phyloP scores from a whole-genome alignment of 106 monocot genomes.

The Amphibolis antarctica region DNA sequence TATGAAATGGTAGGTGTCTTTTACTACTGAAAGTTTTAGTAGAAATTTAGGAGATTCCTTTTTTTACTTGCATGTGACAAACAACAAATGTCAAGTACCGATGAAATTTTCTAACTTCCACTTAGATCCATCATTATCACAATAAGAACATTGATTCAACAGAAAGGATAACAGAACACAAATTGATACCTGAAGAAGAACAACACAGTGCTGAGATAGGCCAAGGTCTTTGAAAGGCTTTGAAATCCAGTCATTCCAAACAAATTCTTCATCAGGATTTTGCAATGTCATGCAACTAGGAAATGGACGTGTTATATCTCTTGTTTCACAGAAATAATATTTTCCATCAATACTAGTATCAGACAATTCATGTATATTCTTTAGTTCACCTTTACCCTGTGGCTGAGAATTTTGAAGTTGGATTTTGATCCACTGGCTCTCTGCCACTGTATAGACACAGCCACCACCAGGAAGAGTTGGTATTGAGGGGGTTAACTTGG shows the following conservation, averaged over 20 bases:
- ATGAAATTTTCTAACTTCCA: not conserved
- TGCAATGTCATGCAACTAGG: constrained; percentile 54
- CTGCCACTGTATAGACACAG: constrained; percentile 65
- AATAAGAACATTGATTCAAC: not conserved
- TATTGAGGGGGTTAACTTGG: constrained; percentile 45
- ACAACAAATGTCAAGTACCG: not conserved
- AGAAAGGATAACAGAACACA: not conserved
- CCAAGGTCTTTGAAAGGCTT: constrained; percentile 94
- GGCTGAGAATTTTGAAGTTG: constrained; percentile 74
- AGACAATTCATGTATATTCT: constrained; percentile 68
- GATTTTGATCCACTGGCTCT: constrained; percentile 85
- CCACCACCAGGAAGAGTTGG: constrained; percentile 84
- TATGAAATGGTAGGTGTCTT: not conserved
- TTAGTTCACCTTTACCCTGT: constrained; percentile 73
- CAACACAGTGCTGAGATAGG: constrained; percentile 63
- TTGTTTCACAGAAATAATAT: constrained; percentile 87
- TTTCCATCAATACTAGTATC: constrained; percentile 94
- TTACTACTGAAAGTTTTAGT: not conserved
- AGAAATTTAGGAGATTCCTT: not conserved
- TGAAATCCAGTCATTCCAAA: constrained; percentile 93
- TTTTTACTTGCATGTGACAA: not conserved
- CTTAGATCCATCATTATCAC: not conserved
- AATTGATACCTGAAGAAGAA: constrained; percentile 73
- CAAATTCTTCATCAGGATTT: constrained; percentile 90
- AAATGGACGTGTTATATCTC: constrained; percentile 89